Base-by-base conservation (phyloP, 169 alveolate species). In the Plasmodium gaboni region DNA sequence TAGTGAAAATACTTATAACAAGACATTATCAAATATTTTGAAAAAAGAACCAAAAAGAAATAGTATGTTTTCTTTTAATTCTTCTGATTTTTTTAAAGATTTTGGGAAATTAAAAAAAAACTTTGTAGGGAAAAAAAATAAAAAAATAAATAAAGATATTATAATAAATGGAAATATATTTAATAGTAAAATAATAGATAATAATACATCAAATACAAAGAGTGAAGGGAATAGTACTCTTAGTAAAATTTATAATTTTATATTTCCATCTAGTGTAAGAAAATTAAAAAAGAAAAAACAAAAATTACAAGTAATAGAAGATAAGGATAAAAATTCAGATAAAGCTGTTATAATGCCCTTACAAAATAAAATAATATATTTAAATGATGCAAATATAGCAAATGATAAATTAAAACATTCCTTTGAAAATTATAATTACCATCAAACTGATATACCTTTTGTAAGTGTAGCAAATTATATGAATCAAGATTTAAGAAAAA, bases 181-280 rank as follows among this genome's bases (percentile, higher is more conserved):
- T 26, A 12, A 22, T 48, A 76, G 42, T 12, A 26, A 65, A 63
- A 42, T 44, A 64, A 48, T 8, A 8, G 32, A 8, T 10, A 15
- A 76, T 9, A 53, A 63, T n/a, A 9, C 76, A 53, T 63, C 89
- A 8, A 76, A 15, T 26, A 46, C 70, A 51, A 76, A 76, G 15
- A 63, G 76, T 48, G 89, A 76, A 24, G 42, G 44, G 50, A 53
- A 76, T 32, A 76, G 65, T 42, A 48, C 89, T 9, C n/a, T 76
- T 6, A 64, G n/a, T 24, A 76, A 50, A 76, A 76, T 76, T 46
- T 76, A 76, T 38, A 76, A 76, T 28, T 76, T 76, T 64, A 64
- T 76, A 48, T 76, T 76, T 64, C 73, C 89, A 46, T 64, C 51
- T 28, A 76, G 55, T 76, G 17, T 50, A 17, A 73, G 22, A 9